phyloP scores from a whole-genome alignment of 2,329 filamentous ascomycete genomes.

The Claviceps fusiformis region DNA sequence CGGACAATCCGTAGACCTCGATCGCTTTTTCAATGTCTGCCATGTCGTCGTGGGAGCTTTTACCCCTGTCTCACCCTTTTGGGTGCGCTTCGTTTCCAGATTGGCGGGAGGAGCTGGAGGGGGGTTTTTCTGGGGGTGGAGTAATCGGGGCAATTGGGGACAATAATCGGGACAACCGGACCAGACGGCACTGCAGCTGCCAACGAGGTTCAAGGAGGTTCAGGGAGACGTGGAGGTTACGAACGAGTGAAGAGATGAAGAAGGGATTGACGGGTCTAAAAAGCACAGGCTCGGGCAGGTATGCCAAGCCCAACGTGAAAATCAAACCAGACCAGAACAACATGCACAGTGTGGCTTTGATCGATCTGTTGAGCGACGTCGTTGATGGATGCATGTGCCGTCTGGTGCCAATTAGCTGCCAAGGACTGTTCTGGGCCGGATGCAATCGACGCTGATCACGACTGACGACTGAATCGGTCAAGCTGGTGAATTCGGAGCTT shows the following conservation, averaged over 20 bases:
- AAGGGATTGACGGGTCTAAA: not conserved
- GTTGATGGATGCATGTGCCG: not conserved
- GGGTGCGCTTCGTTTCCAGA: not conserved
- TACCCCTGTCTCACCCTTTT: not conserved
- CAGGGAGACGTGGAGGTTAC: not conserved
- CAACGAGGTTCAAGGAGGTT: not conserved
- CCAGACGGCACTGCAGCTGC: not conserved
- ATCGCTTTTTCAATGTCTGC: conserved; percentile 3
- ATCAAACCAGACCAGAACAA: not conserved
- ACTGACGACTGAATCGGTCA: not conserved
- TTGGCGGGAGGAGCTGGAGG: not conserved
- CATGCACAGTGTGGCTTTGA: not conserved
- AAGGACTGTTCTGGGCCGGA: not conserved
- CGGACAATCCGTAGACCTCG: conserved; percentile 7
- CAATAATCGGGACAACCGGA: not conserved
- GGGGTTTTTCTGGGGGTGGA: not conserved
- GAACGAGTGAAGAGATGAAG: not conserved
- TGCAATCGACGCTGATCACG: not conserved
- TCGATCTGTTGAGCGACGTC: not conserved
- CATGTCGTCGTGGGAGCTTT: not conserved
- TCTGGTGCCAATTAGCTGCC: not conserved
- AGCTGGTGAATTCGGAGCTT: not conserved
- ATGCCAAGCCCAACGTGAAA: not conserved
- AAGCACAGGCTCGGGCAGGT: not conserved
- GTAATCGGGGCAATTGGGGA: not conserved